These are phyloP conservation scores for Candida rishiriensis DNA, from an alignment of 805 yeast species.

Conservation along the genomic window DNA sequence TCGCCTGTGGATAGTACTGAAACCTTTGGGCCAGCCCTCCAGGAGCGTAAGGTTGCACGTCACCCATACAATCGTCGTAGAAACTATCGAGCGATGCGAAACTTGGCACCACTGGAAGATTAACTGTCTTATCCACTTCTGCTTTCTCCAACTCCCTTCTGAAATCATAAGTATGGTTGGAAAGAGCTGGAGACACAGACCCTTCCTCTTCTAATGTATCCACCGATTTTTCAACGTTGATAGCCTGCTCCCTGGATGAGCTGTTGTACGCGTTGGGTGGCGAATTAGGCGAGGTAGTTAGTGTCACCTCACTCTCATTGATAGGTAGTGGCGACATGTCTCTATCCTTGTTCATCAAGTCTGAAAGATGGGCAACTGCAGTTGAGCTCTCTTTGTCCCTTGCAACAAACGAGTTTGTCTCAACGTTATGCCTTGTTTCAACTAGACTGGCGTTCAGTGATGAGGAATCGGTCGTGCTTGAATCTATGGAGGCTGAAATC, in stretches of 20 bases:
- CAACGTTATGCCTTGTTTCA: conserved; percentile 21
- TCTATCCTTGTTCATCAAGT: conserved; percentile 13
- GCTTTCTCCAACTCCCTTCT: conserved; percentile 14
- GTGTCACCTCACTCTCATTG: conserved; percentile 10
- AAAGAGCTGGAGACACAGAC: not conserved
- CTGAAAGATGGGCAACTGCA: conserved; percentile 19
- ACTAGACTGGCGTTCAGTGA: conserved; percentile 21
- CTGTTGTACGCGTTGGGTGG: not conserved
- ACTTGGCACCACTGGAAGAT: conserved; percentile 61
- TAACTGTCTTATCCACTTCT: conserved; percentile 7
- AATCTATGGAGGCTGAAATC: conserved; percentile 19
- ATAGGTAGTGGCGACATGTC: conserved; percentile 1
- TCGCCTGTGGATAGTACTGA: not conserved
- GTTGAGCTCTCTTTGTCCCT: conserved; percentile 13
- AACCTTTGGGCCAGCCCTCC: conserved; percentile 7
- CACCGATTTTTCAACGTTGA: not conserved
- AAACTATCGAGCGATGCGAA: conserved; percentile 75
- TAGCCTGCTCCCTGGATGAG: not conserved
- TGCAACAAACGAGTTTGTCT: conserved; percentile 13
- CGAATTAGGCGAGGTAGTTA: conserved; percentile 1
- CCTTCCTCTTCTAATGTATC: too few relatives aligned
- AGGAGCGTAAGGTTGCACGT: conserved; percentile 5
- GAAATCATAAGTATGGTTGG: conserved; percentile 14
- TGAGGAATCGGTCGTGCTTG: conserved; percentile 27
- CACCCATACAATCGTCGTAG: conserved; percentile 31